Conservation (phyloP, 768 basidiomycete species). For the Kondoa subrosea region DNA sequence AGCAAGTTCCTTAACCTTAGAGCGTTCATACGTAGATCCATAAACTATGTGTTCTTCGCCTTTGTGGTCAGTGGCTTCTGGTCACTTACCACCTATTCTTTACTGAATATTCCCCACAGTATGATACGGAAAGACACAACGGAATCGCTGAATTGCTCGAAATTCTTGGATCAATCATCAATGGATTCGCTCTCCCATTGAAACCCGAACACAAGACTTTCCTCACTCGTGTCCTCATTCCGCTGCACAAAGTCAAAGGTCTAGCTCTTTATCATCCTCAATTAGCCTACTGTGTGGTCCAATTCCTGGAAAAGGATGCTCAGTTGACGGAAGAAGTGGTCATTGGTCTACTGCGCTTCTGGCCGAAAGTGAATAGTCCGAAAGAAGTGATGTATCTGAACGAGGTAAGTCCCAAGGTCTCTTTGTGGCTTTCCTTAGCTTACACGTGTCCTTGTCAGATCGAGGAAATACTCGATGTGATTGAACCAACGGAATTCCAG, state of each 20-base stretch:
- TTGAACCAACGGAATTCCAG: slow-evolving; percentile 85
- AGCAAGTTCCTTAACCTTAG: slow-evolving; percentile 97
- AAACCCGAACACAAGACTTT: slow-evolving; percentile 99
- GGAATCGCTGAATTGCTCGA: slow-evolving; percentile 96
- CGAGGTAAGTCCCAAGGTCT: no score
- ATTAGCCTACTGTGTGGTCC: slow-evolving; percentile 94
- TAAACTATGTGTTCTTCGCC: slow-evolving; percentile 99
- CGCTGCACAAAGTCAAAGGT: slow-evolving; percentile 89
- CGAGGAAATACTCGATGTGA: slow-evolving; percentile 95
- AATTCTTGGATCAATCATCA: slow-evolving; percentile 97
- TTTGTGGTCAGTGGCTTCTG: slow-evolving; percentile 52
- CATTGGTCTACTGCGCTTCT: slow-evolving; percentile 84
- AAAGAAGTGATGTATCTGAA: slow-evolving; percentile 99
- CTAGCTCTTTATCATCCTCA: slow-evolving; percentile 99
- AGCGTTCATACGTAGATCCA: slow-evolving; percentile 93
- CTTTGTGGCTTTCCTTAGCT: no score
- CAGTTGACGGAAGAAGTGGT: slow-evolving; percentile 86
- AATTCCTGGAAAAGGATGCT: slow-evolving; percentile 94
- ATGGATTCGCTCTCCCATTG: slow-evolving; percentile 90
- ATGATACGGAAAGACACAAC: slow-evolving; percentile 97
- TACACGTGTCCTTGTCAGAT: no score
- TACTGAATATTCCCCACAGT: slow-evolving; percentile 30
- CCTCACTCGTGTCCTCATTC: slow-evolving; percentile 79
- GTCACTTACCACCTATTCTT: no score
- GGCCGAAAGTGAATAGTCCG: slow-evolving; percentile 98